Evolutionary conservation across 768 basidiomycete genomes (phyloP), one percentile per base, ranked within the genome.

Genomic region (Hericium coralloides): DNA sequence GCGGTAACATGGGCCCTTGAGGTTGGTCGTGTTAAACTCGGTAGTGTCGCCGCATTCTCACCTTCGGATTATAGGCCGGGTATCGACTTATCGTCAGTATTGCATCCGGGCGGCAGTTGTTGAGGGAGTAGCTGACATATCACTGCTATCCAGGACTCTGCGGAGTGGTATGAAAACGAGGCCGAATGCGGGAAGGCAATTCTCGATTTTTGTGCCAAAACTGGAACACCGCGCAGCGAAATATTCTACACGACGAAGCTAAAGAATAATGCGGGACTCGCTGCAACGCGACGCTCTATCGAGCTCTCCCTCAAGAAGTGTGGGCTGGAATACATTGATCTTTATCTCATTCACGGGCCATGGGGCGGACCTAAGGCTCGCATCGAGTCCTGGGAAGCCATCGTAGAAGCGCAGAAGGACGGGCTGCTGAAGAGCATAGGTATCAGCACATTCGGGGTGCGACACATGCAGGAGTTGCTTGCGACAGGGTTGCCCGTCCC

Each of bases 201-300:
- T 64, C 70, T 70, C 56, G 77, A 79, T 60, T 85, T 81, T 64
- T 77, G 79, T 67, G 61, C 68, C 10, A 66, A 68, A 48, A 67
- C 76, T n/a, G 70, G 70, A 53, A 76, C 76, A 10, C 78, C 81
- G 51, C 81, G 85, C 25, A 69, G 72, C 12, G 78, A 79, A 18
- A 76, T 92, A 63, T 87, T 81, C 73, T 85, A 80, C 68, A 87
- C 84, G 31, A 87, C 84, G 18, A 87, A 89, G 69, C 74, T 87
- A 52, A 84, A 76, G 69, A 59, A 68, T 52, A 89, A 88, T 68
- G 65, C 71, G 41, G 76, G 77, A 23, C 81, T 83, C 65, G 72
- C 75, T 3, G 66, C 75, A 14, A 75, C 77, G 22, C 73, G 68
- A 57, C 72, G 76, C 54, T 69, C 76, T 38, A 81, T 88, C 58